Percentiles rank a stretch among this genome's conserved stretches.
These are phyloP conservation scores for Diaporthe nobilis DNA, from an alignment of 2,329 filamentous ascomycete species.

Conservation along the genomic window DNA sequence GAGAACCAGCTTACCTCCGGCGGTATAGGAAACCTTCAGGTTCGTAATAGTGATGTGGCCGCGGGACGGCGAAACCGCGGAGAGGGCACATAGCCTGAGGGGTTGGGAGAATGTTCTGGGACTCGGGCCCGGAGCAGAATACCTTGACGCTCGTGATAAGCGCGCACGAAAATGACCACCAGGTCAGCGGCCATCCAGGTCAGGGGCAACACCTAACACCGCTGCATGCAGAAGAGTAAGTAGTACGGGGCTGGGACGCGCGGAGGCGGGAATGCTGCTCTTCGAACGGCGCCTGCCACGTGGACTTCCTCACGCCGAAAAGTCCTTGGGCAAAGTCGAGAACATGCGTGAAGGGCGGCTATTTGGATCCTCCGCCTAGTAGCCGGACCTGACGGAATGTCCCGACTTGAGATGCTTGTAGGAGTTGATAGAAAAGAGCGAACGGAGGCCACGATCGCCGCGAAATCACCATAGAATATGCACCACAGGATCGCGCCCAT, in stretches of 20 bases:
- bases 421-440: not conserved
- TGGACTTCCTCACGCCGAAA: too few relatives aligned
- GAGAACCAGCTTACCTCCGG: not conserved
- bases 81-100: not conserved
- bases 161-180: not conserved
- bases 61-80: not conserved
- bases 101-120: not conserved
- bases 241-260: too few relatives aligned
- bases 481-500: not conserved
- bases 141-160: not conserved
- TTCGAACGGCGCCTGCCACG: not conserved
- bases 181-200: not conserved
- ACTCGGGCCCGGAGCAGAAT: not conserved
- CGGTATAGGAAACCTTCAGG: too few relatives aligned
- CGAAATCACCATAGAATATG: too few relatives aligned
- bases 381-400: not conserved
- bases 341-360: not conserved
- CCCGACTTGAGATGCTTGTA: not conserved
- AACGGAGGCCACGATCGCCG: not conserved
- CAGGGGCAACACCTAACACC: not conserved
- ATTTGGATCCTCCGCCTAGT: not conserved
- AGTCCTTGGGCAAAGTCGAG: not conserved
- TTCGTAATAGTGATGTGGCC: rapidly evolving
- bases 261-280: too few relatives aligned
- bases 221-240: not conserved